Base-by-base conservation (phyloP, 495 filamentous ascomycete genomes). In the Penicillium angulare region DNA sequence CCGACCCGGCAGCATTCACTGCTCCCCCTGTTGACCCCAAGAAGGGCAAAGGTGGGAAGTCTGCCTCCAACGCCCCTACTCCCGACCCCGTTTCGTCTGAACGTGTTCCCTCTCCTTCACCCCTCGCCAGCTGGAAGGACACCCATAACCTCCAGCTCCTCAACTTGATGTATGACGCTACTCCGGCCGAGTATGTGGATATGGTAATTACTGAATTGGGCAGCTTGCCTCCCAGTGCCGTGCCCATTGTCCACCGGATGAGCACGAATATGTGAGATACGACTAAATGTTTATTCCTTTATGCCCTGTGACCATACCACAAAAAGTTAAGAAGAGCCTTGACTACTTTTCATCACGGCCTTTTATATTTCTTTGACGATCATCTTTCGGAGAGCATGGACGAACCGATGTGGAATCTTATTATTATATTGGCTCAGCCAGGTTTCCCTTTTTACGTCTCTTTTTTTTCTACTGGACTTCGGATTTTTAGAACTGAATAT, bases 171-270 rank as follows among this genome's bases (percentile, higher is more conserved):
- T 97, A 91, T 57, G 93, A 98, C 71, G 89, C 92, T 32, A 97
- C 93, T 9, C 90, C 88, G n/a, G 88, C 87, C 4, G 86, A 89
- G 50, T 92, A 88, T 54, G 85, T 97, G 40, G 83, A 88, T 26
- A 87, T 91, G 72, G 85, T 97, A 20, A 81, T 97, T 20, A 96
- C 90, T 2, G 93, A 98, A 71, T 86, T 90, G 74, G 93, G 92
- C 31, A 87, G 80, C 52, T 77, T 95, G 55, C 88, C 92, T 24
- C 90, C 92, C 2, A 91, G 86, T 53, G 89, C 89, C 10, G 90
- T 96, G 15, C 69, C 74, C 1, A 72, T 77, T 53, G 74, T 77
- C 15, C 74, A 77, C 52, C 72, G 74, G 31, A 77, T 77, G 71
- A 74, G 69, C 51, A 75, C 72, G 45, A 77, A 74, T 52, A 38